These are phyloP conservation scores for Cairneyella variabilis DNA, from an alignment of 495 filamentous ascomycete species.

Conservation along the genomic window DNA sequence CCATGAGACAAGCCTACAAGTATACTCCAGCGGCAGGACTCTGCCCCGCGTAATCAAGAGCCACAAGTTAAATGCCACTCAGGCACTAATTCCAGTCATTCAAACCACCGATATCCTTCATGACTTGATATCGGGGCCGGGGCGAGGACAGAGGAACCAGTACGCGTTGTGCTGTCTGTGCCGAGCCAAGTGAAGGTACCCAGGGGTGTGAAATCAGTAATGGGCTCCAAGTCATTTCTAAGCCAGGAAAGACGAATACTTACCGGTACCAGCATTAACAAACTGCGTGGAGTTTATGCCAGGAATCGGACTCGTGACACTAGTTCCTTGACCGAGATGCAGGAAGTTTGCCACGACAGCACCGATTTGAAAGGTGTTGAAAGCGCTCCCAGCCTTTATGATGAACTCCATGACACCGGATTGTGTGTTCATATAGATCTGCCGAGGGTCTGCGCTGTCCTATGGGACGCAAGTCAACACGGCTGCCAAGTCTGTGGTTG, in stretches of 20 bases:
- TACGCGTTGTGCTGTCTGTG: background rate
- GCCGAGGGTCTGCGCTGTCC: background rate
- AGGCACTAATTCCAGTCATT: background rate
- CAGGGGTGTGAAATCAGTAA: background rate
- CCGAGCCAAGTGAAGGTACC: background rate
- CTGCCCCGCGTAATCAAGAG: background rate
- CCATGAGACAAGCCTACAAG: too few relatives aligned
- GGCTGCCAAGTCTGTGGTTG: background rate
- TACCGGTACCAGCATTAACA: constrained; percentile 1
- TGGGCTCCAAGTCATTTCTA: background rate
- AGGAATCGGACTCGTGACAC: background rate
- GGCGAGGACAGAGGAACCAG: background rate
- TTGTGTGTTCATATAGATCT: constrained; percentile 1
- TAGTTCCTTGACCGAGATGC: constrained; percentile 5
- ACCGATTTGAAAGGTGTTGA: background rate
- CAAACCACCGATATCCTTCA: background rate
- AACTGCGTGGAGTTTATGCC: background rate
- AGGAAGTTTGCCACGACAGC: background rate
- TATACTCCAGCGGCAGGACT: background rate
- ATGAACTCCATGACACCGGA: background rate
- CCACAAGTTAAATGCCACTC: background rate
- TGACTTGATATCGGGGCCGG: background rate
- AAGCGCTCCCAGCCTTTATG: background rate
- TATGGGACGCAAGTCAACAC: background rate
- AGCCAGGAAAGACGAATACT: background rate